Percentiles rank a stretch among this genome's conserved stretches.
Conservation (phyloP, 805 yeast genomes). For the Cyberlindnera bimundalis region DNA sequence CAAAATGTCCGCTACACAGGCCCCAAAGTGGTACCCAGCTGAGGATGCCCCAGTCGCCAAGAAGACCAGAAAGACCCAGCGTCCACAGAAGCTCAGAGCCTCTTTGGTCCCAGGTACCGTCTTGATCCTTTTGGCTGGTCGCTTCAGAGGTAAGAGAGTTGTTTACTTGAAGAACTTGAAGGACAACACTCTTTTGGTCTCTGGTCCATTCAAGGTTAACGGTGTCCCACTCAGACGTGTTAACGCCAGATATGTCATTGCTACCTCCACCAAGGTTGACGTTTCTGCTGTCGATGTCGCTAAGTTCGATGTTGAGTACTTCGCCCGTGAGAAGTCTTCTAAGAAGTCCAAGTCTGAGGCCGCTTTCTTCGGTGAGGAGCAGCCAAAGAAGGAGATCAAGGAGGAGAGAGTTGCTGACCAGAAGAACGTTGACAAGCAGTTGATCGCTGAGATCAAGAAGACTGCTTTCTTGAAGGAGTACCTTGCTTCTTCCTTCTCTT, state of each 20-base stretch:
- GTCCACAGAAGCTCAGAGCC: constrained; percentile 94
- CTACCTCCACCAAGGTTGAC: constrained; percentile 90
- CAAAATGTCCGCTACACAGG: constrained; percentile 33
- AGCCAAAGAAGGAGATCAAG: constrained; percentile 79
- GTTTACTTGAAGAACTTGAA: constrained; percentile 95
- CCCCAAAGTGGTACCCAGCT: constrained; percentile 93
- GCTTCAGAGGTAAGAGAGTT: constrained; percentile 99
- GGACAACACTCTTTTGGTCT: constrained; percentile 95
- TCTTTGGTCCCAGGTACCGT: constrained; percentile 98
- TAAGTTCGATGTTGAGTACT: constrained; percentile 93
- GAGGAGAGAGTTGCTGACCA: constrained; percentile 96
- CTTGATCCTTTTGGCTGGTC: constrained; percentile 95
- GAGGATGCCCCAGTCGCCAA: constrained; percentile 86
- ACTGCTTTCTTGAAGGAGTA: constrained; percentile 96
- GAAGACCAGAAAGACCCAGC: constrained; percentile 85
- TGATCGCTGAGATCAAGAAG: constrained; percentile 91
- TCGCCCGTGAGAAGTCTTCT: constrained; percentile 89
- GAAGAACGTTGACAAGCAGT: constrained; percentile 90
- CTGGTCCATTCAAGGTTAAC: constrained; percentile 99
- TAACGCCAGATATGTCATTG: constrained; percentile 97
- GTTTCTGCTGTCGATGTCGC: constrained; percentile 78
- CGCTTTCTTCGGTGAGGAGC: constrained; percentile 80
- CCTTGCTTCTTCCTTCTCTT: constrained; percentile 92
- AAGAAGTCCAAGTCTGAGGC: constrained; percentile 86
- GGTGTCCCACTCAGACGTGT: constrained; percentile 99